Percentiles rank a stretch among this genome's conserved stretches.
These are phyloP conservation scores for Ogataea siamensis DNA, from an alignment of 805 yeast species.

Conservation along the genomic window DNA sequence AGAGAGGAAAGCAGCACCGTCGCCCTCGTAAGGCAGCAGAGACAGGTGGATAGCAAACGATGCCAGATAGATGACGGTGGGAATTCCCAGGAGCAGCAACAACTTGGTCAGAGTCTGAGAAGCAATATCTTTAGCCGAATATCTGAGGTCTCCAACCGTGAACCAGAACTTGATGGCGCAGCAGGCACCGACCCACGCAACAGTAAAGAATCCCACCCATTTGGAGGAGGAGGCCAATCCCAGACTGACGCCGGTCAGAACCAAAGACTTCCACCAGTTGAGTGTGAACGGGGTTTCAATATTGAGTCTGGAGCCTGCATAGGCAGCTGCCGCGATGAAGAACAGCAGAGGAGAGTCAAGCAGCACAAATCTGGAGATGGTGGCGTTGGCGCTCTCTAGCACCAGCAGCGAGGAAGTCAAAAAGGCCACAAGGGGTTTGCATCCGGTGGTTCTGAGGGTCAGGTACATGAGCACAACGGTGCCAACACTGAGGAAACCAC, in stretches of 20 bases:
- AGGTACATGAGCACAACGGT: conserved; percentile 64
- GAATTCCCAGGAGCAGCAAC: conserved; percentile 53
- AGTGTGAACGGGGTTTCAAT: conserved; percentile 57
- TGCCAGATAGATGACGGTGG: conserved; percentile 50
- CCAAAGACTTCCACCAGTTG: conserved; percentile 56
- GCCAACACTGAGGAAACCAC: conserved; percentile 66
- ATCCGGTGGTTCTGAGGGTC: conserved; percentile 71
- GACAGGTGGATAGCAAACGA: conserved; percentile 66
- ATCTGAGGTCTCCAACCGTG: conserved; percentile 64
- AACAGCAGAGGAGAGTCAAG: conserved; percentile 75
- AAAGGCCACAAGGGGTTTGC: conserved; percentile 60
- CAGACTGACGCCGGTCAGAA: conserved; percentile 64
- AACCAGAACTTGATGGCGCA: conserved; percentile 69
- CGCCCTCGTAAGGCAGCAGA: conserved; percentile 58
- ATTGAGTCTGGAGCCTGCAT: conserved; percentile 65
- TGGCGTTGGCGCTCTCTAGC: conserved; percentile 65
- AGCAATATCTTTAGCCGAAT: conserved; percentile 42
- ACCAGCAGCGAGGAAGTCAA: conserved; percentile 54
- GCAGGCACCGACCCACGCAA: conserved; percentile 70
- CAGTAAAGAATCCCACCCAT: conserved; percentile 83
- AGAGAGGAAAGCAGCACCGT: conserved; percentile 69
- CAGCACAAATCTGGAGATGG: conserved; percentile 72
- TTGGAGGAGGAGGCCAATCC: conserved; percentile 75
- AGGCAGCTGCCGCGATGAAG: conserved; percentile 71
- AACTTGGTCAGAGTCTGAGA: conserved; percentile 54